phyloP scores from a whole-genome alignment of 140 eudicot species.

The Bidens hawaiensis region DNA sequence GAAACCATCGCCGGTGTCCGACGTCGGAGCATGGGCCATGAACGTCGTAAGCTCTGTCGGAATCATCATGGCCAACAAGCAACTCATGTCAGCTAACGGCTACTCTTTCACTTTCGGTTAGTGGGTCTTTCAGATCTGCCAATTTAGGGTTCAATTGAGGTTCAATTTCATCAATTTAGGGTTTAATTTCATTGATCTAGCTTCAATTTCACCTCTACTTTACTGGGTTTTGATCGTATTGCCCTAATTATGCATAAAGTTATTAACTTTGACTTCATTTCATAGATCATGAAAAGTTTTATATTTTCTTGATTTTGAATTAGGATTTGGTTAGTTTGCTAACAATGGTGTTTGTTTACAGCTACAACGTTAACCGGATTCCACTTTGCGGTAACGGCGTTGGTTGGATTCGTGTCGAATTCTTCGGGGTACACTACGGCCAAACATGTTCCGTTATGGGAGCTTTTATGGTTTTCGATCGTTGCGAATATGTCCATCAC shows the following conservation, averaged over 20 bases:
- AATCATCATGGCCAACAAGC: constrained; percentile 76
- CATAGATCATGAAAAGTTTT: constrained; percentile 10
- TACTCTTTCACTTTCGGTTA: constrained; percentile 66
- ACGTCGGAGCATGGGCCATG: constrained; percentile 90
- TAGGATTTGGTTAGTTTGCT: not conserved
- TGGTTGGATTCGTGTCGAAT: constrained; percentile 66
- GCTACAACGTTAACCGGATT: constrained; percentile 79
- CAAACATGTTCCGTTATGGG: constrained; percentile 72
- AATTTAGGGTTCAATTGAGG: not conserved
- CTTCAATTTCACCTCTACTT: not conserved
- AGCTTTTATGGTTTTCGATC: constrained; percentile 63
- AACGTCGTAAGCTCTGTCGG: constrained; percentile 81
- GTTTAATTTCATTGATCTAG: not conserved
- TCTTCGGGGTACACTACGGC: constrained; percentile 63
- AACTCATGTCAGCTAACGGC: constrained; percentile 72
- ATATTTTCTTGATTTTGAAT: not conserved
- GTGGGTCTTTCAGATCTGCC: constrained; percentile 24
- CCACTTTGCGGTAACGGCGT: constrained; percentile 74
- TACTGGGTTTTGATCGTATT: not conserved
- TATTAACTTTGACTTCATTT: not conserved
- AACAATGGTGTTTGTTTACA: constrained; percentile 32
- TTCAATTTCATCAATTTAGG: not conserved
- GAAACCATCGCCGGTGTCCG: constrained; percentile 61
- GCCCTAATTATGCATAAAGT: constrained; percentile 4
- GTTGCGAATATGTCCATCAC: constrained; percentile 71